Evolutionary conservation across 768 basidiomycete species (phyloP).

Genomic region (Kwoniella sp.): DNA sequence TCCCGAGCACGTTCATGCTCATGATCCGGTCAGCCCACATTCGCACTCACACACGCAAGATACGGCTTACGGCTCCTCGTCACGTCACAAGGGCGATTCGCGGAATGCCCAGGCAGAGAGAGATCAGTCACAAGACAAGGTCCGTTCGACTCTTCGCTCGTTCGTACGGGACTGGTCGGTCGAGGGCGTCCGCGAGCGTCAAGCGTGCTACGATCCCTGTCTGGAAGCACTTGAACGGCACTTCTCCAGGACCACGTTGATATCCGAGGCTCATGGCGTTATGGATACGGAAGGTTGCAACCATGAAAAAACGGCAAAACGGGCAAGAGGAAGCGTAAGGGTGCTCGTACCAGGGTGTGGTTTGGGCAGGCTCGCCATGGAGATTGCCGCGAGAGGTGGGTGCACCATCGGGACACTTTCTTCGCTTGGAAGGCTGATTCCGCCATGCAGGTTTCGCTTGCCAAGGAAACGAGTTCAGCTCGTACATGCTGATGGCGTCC

Average conservation of each 20-base stretch:
- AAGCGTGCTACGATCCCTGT: constrained; percentile 75
- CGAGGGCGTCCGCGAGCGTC: constrained; percentile 74
- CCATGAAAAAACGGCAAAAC: background rate
- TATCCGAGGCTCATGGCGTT: background rate
- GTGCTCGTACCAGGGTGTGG: constrained; percentile 90
- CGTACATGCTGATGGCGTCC: constrained; percentile 88
- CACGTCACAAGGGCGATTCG: background rate
- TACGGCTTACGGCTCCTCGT: too few species aligned
- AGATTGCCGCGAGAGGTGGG: constrained; percentile 74
- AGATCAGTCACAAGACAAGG: constrained; percentile 63
- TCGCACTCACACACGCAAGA: constrained; percentile 17
- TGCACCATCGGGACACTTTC: background rate
- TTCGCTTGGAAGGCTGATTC: background rate
- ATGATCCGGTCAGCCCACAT: constrained; percentile 24
- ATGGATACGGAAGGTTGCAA: background rate
- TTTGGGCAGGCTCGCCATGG: constrained; percentile 79
- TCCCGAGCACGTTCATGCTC: constrained; percentile 31
- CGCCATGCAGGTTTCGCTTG: constrained; percentile 71
- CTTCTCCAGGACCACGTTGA: constrained; percentile 57
- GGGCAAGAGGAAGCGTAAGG: constrained; percentile 55
- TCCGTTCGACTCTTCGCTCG: constrained; percentile 86
- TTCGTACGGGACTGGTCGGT: constrained; percentile 90
- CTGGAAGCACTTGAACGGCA: constrained; percentile 65
- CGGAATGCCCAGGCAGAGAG: constrained; percentile 4
- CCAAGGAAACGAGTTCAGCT: constrained; percentile 93